A percentile compares a stretch with the other conserved stretches of the same genome.
These are phyloP conservation scores for Pinguiococcus pyrenoidosus DNA, from an alignment of 108 stramenopile genomes.

Conservation along the genomic window DNA sequence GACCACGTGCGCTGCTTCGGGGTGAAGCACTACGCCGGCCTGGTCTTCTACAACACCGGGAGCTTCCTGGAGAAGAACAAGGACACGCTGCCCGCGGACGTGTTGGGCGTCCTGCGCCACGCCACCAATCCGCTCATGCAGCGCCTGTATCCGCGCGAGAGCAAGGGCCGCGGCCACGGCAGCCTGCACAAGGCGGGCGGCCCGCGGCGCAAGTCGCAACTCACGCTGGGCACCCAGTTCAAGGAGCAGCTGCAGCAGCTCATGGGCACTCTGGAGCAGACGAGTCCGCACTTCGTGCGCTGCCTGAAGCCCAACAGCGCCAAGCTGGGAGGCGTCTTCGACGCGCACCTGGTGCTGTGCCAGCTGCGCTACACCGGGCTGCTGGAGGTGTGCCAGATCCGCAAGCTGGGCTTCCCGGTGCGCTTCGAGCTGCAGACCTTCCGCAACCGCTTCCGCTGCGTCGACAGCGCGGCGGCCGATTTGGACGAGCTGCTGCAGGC, in stretches of 20 bases:
- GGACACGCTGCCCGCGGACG: conserved; percentile 68
- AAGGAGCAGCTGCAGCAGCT: conserved; percentile 33
- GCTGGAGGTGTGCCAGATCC: conserved; percentile 40
- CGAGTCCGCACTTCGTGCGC: conserved; percentile 34
- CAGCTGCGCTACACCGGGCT: conserved; percentile 37
- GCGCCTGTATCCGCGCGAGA: no score
- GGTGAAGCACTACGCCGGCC: conserved; percentile 82
- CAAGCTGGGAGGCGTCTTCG: no score
- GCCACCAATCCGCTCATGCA: no score
- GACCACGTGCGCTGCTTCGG: conserved; percentile 68
- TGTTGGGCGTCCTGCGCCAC: conserved; percentile 57
- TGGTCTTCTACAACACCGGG: conserved; percentile 67
- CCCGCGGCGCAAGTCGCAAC: no score
- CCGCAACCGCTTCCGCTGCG: conserved; percentile 29
- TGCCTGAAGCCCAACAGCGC: neutral
- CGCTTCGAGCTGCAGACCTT: conserved; percentile 27
- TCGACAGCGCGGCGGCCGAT: conserved; percentile 13
- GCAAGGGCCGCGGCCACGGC: no score
- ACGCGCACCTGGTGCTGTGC: conserved; percentile 18
- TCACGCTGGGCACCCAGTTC: conserved; percentile 30
- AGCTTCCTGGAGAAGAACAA: conserved; percentile 84
- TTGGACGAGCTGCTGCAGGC: conserved; percentile 17
- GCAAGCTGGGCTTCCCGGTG: conserved; percentile 28
- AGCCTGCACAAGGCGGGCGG: no score
- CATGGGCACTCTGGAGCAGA: conserved; percentile 22